Conservation (phyloP, 306 rosid species). For the Rosa lucieae region DNA sequence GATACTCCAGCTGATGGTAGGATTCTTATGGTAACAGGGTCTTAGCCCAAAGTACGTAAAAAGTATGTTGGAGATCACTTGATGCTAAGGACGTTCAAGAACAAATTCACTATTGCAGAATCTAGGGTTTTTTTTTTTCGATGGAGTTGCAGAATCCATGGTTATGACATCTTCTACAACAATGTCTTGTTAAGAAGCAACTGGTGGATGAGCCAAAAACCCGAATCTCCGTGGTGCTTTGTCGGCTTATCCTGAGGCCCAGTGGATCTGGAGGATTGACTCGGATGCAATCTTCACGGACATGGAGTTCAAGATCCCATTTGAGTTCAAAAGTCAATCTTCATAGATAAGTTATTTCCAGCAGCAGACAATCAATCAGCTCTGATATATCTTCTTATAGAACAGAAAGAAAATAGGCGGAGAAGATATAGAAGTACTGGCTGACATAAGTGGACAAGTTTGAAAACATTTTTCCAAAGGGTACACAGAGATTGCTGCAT, state of each 20-base stretch:
- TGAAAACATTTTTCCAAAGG: slow-evolving; percentile 26
- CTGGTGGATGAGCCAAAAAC: slow-evolving; percentile 48
- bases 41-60: slow-evolving; percentile 56
- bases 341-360: background rate
- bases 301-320: slow-evolving; percentile 68
- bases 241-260: slow-evolving; percentile 84
- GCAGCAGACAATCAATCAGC: background rate
- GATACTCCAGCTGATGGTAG: slow-evolving; percentile 28
- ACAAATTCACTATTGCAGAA: slow-evolving; percentile 77
- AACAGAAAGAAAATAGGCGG: slow-evolving; percentile 57
- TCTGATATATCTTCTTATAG: slow-evolving; percentile 20
- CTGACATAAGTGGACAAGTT: slow-evolving; percentile 39
- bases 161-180: slow-evolving; percentile 67
- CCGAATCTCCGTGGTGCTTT: slow-evolving; percentile 61
- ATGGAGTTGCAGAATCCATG: slow-evolving; percentile 52
- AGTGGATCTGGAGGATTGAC: slow-evolving; percentile 94
- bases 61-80: slow-evolving; percentile 70
- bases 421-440: slow-evolving; percentile 69
- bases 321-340: slow-evolving; percentile 11
- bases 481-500: slow-evolving; percentile 41
- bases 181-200: slow-evolving; percentile 26
- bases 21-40: slow-evolving; percentile 52
- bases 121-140: slow-evolving; percentile 45
- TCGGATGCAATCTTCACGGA: slow-evolving; percentile 78
- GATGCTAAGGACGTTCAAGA: slow-evolving; percentile 55